phyloP scores from a whole-genome alignment of 805 yeast species.

The Blastobotrys chiropterorum region DNA sequence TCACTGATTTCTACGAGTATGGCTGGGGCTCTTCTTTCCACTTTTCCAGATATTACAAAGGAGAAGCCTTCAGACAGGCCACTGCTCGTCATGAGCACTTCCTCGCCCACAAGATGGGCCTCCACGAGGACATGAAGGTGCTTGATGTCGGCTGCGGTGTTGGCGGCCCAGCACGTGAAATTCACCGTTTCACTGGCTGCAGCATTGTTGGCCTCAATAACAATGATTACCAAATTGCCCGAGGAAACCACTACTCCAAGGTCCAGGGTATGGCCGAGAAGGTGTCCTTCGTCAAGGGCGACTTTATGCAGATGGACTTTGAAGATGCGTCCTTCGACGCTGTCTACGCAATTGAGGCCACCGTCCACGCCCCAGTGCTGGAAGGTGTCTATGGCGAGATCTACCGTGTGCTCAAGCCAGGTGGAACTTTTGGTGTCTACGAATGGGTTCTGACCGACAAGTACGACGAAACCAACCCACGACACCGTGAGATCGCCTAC shows the following conservation, averaged over 20 bases:
- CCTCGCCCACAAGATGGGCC: conserved; percentile 79
- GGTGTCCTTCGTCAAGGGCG: conserved; percentile 88
- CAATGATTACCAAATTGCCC: conserved; percentile 90
- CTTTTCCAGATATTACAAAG: conserved; percentile 86
- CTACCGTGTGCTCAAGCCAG: conserved; percentile 93
- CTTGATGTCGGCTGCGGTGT: conserved; percentile 99
- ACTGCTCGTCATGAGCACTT: conserved; percentile 93
- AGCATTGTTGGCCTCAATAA: conserved; percentile 86
- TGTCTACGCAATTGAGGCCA: conserved; percentile 97
- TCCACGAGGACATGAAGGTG: conserved; percentile 75
- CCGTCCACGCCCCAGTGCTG: conserved; percentile 93
- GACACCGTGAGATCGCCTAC: conserved; percentile 90
- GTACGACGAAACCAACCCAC: conserved; percentile 79
- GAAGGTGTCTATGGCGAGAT: conserved; percentile 95
- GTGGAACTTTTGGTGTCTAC: conserved; percentile 95
- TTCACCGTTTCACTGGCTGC: conserved; percentile 83
- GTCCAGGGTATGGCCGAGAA: conserved; percentile 60
- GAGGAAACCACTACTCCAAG: conserved; percentile 78
- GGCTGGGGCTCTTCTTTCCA: conserved; percentile 99
- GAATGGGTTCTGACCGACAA: conserved; percentile 99
- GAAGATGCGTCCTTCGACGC: conserved; percentile 87
- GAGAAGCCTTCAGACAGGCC: conserved; percentile 91
- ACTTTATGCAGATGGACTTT: conserved; percentile 98
- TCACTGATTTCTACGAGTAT: conserved; percentile 96
- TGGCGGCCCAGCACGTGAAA: conserved; percentile 98